These are phyloP conservation scores for Oxytropis ochrocephala DNA, from an alignment of 306 rosid species.

Conservation along the genomic window DNA sequence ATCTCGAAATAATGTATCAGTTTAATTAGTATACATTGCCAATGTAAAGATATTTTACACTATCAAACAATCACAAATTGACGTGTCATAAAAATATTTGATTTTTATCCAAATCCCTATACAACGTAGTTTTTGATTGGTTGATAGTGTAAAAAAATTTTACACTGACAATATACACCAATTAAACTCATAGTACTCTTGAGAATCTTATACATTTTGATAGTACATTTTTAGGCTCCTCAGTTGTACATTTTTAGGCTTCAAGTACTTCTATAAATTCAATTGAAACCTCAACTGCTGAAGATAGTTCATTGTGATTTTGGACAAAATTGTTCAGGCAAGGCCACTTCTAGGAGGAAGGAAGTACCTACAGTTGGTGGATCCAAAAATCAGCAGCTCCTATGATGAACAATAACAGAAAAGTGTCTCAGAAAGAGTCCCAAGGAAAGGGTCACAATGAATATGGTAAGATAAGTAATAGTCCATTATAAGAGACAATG, in stretches of 20 bases:
- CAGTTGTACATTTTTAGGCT: not conserved
- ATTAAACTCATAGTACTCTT: too few relatives aligned
- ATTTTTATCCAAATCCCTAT: too few relatives aligned
- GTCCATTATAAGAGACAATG: too few relatives aligned
- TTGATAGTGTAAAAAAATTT: too few relatives aligned
- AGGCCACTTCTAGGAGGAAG: slow-evolving; percentile 27
- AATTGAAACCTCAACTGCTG: not conserved
- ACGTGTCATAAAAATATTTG: too few relatives aligned
- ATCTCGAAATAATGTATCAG: too few relatives aligned
- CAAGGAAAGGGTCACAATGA: slow-evolving; percentile 29
- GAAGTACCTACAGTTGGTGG: slow-evolving; percentile 26
- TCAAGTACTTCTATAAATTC: not conserved
- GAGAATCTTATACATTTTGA: not conserved
- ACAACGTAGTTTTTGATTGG: too few relatives aligned
- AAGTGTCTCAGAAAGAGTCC: slow-evolving; percentile 38
- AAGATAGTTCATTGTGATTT: not conserved
- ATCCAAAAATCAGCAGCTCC: slow-evolving; percentile 27
- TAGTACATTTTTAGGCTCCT: too few relatives aligned
- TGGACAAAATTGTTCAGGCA: slow-evolving; percentile 27
- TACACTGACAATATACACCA: too few relatives aligned
- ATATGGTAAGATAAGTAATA: slow-evolving; percentile 26
- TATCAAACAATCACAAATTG: too few relatives aligned
- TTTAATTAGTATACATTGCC: too few relatives aligned
- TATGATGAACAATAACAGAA: slow-evolving; percentile 28
- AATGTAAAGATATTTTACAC: too few relatives aligned